Percentiles rank a stretch among this genome's conserved stretches.
phyloP scores from a whole-genome alignment of 176 grass and related monocot genomes.

The barley (Hordeum vulgare) region DNA sequence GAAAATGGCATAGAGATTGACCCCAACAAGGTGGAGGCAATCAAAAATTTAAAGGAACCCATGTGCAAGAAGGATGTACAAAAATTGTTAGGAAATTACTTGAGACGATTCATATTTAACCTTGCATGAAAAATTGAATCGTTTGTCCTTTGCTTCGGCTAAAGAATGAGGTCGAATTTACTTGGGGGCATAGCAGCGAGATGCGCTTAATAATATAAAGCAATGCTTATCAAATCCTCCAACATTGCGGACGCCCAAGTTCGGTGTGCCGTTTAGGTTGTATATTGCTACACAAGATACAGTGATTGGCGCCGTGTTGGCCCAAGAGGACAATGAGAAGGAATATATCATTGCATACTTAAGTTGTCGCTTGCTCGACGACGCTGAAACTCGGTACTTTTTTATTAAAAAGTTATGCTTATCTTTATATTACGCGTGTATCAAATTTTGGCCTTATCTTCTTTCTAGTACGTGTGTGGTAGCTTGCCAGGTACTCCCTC shows the following conservation, averaged over 20 bases:
- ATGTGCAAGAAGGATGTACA: not conserved
- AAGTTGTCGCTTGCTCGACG: not conserved
- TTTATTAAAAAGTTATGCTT: not conserved
- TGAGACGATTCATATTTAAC: conserved; percentile 11
- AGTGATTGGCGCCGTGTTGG: too few species aligned
- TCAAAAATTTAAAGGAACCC: not conserved
- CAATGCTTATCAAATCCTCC: too few species aligned
- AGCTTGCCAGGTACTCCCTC: not conserved
- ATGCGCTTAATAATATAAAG: too few species aligned
- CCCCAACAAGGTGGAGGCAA: not conserved
- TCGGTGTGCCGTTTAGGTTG: too few species aligned
- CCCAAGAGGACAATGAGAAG: too few species aligned
- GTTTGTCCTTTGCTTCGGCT: not conserved
- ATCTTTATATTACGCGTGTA: not conserved
- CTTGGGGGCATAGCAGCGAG: too few species aligned
- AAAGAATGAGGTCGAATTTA: too few species aligned
- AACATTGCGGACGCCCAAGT: too few species aligned
- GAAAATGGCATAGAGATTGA: conserved; percentile 2
- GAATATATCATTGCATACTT: too few species aligned
- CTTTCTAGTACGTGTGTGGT: not conserved
- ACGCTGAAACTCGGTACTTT: not conserved
- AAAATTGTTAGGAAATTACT: not conserved
- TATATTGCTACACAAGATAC: too few species aligned
- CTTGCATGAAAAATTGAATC: conserved; percentile 2
- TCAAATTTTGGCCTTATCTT: not conserved